Conservation (phyloP, 306 rosid species). For the Nissolia schottii region DNA sequence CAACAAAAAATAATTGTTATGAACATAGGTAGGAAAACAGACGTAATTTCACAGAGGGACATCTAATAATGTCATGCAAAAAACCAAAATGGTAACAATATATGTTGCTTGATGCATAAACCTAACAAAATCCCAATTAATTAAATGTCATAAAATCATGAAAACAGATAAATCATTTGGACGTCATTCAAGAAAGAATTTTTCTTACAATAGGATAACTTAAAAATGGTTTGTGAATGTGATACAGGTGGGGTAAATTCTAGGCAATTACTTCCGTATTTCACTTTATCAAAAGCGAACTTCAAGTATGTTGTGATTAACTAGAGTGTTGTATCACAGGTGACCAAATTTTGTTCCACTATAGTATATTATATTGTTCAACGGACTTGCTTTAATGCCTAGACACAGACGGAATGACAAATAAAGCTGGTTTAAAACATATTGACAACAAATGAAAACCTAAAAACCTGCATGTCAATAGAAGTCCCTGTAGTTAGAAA, state of each 20-base stretch:
- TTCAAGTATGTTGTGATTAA: neutral
- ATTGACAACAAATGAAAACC: neutral
- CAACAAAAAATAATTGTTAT: slow-evolving; percentile 23
- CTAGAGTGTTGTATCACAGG: slow-evolving; percentile 9
- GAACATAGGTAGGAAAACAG: neutral
- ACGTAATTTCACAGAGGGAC: neutral
- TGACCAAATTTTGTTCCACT: slow-evolving; percentile 6
- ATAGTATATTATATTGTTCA: slow-evolving; percentile 8
- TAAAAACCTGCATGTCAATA: slow-evolving; percentile 78
- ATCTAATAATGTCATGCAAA: slow-evolving; percentile 3
- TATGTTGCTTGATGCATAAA: neutral
- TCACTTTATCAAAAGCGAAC: slow-evolving; percentile 8
- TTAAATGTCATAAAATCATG: neutral
- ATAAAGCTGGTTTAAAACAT: neutral
- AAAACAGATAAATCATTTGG: slow-evolving; percentile 1
- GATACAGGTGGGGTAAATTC: neutral
- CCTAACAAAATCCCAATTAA: neutral
- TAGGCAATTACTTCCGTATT: neutral
- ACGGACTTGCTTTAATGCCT: neutral
- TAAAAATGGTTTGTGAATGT: neutral
- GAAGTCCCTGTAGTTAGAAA: slow-evolving; percentile 91
- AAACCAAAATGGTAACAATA: neutral
- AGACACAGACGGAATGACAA: slow-evolving; percentile 1
- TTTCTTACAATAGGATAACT: neutral
- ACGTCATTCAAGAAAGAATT: neutral